phyloP scores from a whole-genome alignment of 176 grass and related monocot species.

The Aegilops bicornis region DNA sequence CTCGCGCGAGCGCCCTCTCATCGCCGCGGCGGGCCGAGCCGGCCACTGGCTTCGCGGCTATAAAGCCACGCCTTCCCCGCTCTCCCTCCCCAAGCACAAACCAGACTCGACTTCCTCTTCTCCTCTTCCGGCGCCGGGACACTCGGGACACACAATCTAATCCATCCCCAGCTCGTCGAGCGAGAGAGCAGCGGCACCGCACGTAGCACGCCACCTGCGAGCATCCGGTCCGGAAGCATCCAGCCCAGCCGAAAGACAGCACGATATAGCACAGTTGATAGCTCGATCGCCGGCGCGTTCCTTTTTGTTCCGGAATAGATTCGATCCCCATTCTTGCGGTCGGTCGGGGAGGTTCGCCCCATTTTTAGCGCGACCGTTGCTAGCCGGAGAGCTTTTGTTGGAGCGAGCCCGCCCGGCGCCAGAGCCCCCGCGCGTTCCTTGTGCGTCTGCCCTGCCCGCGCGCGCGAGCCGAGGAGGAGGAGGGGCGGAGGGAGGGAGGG shows the following conservation, averaged over 20 bases:
- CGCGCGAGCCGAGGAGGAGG: background rate
- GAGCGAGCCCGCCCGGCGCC: background rate
- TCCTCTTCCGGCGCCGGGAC: background rate
- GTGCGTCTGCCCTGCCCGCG: background rate
- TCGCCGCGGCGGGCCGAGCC: slow-evolving; percentile 27
- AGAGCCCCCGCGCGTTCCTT: too few species aligned
- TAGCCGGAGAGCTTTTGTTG: background rate
- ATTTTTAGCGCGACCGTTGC: slow-evolving; percentile 39
- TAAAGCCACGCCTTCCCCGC: slow-evolving; percentile 19
- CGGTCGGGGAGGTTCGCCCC: background rate
- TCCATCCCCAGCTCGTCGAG: background rate
- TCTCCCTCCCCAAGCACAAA: background rate
- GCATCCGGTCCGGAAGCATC: slow-evolving; percentile 6
- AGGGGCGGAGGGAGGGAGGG: background rate
- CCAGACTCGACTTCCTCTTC: background rate
- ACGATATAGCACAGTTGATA: too few species aligned
- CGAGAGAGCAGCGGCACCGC: background rate
- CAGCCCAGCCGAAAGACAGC: background rate
- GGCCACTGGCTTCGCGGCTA: background rate
- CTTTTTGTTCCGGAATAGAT: background rate
- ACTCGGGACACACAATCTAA: background rate
- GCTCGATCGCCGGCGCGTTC: background rate
- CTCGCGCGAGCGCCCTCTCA: background rate
- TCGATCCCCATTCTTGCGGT: background rate
- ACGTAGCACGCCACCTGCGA: background rate